Evolutionary conservation across 2,329 filamentous ascomycete genomes (phyloP), one percentile per base, ranked within the genome.

Genomic region (Penicillium sp.): DNA sequence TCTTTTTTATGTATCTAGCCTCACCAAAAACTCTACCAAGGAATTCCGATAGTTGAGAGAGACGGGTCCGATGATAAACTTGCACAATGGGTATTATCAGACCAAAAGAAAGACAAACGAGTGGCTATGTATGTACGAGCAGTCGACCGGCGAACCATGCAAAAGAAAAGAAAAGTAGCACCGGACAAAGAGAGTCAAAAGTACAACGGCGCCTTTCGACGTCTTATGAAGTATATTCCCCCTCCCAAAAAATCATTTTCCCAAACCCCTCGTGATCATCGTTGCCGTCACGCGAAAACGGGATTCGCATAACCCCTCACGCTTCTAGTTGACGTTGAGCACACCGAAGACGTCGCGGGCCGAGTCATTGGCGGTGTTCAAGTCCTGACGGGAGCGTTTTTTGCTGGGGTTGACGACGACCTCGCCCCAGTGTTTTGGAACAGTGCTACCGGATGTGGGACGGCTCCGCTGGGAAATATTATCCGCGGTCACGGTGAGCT

Each of bases 401-500:
- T 67, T 71, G 42, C 61, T 64, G 35, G 69, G 65, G 32, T 71
- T 72, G 44, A 73, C 66, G 6, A 74, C 68, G 3, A 74, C 72
- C 52, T 74, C 72, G 4, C 71, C 71, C 72, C 72, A 74, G 44
- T 73, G 70, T 53, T 71, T 73, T 1, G 69, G 68, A 1, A 68
- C 64, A 1, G 65, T 58, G 20, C 65, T 58, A 20, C 42, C 53
- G 2, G 60, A 57, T 32, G 50, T 44, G 15, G 52, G 47, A 32
- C 51, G 55, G 38, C 47, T 53, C 45, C 47, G 46, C 42, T 37
- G 55, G 33, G 49, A 53, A 20, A 25, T 53, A 15, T 44, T 53
- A 33, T 56, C 50, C 29, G 52, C 44, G 7, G 33, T 28, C 42
- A 59, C 37, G 47, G 56, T 35, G 45, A 55, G 20, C 50, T 53